Percentiles rank a stretch among this genome's conserved stretches.
phyloP scores from a whole-genome alignment of 2,329 filamentous ascomycete species.

The Cladosporium sp. region DNA sequence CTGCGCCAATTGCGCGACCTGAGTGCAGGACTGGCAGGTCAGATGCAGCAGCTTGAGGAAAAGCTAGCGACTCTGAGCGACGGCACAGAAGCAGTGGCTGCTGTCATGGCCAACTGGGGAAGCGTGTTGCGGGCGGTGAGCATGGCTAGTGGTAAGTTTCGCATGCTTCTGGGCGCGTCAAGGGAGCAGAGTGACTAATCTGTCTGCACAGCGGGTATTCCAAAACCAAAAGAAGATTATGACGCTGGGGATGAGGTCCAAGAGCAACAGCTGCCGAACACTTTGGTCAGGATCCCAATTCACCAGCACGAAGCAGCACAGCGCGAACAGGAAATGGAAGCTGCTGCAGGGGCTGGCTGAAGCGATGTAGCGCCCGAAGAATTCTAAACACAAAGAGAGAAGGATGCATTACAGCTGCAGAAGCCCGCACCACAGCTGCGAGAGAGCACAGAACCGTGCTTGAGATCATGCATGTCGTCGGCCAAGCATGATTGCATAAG shows the following conservation, averaged over 20 bases:
- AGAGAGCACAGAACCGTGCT: neutral
- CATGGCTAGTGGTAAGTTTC: slow-evolving; percentile 71
- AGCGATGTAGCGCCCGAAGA: neutral
- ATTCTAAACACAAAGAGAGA: neutral
- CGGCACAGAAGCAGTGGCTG: slow-evolving; percentile 79
- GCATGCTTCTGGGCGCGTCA: neutral
- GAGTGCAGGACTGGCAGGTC: slow-evolving; percentile 70
- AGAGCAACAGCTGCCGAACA: slow-evolving; percentile 61
- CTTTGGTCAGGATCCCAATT: slow-evolving; percentile 78
- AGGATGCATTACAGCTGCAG: neutral
- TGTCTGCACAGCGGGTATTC: slow-evolving; percentile 58
- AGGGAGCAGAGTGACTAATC: slow-evolving; percentile 5
- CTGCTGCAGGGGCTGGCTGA: slow-evolving; percentile 5
- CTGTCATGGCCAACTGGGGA: slow-evolving; percentile 84
- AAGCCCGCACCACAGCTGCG: neutral
- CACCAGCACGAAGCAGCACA: slow-evolving; percentile 52
- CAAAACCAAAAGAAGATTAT: slow-evolving; percentile 52
- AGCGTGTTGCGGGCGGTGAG: slow-evolving; percentile 79
- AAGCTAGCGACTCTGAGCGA: slow-evolving; percentile 74
- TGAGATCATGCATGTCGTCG: neutral
- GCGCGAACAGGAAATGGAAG: slow-evolving; percentile 22
- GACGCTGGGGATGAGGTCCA: slow-evolving; percentile 36
- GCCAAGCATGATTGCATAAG: no score
- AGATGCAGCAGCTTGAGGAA: slow-evolving; percentile 78
- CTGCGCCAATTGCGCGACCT: slow-evolving; percentile 73